Evolutionary conservation across 768 basidiomycete species (phyloP).

Genomic region (Kwoniella europaea): DNA sequence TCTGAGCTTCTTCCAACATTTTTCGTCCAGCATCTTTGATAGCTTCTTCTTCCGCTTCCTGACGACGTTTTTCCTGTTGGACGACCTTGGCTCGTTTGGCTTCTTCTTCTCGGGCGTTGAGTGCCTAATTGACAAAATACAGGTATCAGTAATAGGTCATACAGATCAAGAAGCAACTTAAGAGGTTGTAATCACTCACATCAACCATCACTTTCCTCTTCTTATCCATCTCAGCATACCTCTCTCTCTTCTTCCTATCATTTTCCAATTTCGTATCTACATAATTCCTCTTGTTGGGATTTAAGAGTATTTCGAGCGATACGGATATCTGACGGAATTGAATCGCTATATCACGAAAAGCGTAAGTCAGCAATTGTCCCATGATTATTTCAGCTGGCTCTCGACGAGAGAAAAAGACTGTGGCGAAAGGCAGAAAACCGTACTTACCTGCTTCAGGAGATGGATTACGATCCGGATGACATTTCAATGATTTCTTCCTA

Average conservation of each 20-base stretch:
- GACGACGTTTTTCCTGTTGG: conserved; percentile 27
- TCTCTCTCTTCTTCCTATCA: conserved; percentile 45
- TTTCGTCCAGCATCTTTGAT: conserved; percentile 52
- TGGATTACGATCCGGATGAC: conserved; percentile 54
- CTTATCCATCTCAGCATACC: conserved; percentile 51
- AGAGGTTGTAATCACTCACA: conserved; percentile 27
- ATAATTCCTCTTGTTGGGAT: conserved; percentile 47
- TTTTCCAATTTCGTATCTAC: conserved; percentile 46
- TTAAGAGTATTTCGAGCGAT: conserved; percentile 44
- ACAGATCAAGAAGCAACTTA: no score
- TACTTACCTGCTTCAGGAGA: conserved; percentile 36
- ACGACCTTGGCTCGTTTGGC: conserved; percentile 52
- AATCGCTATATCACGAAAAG: conserved; percentile 22
- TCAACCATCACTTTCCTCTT: conserved; percentile 52
- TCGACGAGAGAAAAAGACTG: no score
- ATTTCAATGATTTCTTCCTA: conserved; percentile 50
- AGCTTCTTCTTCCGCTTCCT: conserved; percentile 47
- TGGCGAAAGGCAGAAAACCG: no score
- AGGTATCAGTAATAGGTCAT: no score
- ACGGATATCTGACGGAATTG: conserved; percentile 52
- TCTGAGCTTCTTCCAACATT: conserved; percentile 52
- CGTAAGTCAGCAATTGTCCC: not conserved
- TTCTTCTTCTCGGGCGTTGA: conserved; percentile 53
- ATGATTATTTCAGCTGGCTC: no score
- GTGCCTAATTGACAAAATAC: conserved; percentile 31